Conservation (phyloP, 225 moss, liverwort and hornwort species). For the Sphagnum tenellum region DNA sequence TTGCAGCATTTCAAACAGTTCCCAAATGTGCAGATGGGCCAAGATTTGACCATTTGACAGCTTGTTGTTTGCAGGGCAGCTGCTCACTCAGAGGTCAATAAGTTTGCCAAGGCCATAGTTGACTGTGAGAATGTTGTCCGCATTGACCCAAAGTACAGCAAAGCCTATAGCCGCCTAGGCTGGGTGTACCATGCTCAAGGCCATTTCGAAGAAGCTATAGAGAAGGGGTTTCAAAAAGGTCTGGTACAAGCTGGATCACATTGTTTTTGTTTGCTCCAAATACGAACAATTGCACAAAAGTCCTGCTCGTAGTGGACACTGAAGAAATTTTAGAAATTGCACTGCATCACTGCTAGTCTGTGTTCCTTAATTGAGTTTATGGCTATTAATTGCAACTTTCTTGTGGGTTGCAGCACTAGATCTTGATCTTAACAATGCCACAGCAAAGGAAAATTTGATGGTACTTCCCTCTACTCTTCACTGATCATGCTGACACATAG, state of each 20-base stretch:
- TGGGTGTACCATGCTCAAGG: conserved; percentile 47
- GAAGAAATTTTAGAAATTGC: no score
- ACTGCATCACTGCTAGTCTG: no score
- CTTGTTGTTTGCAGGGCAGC: conserved; percentile 36
- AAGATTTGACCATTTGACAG: not conserved
- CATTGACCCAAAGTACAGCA: conserved; percentile 42
- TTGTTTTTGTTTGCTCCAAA: not conserved
- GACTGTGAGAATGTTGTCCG: conserved; percentile 52
- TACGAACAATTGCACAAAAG: no score
- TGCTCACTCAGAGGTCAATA: conserved; percentile 44
- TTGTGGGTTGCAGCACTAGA: conserved; percentile 27
- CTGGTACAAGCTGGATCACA: not conserved
- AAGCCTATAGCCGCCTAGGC: conserved; percentile 57
- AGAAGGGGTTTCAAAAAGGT: conserved; percentile 52
- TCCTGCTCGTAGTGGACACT: not conserved
- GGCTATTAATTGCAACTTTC: no score
- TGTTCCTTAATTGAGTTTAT: no score
- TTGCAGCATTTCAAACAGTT: not conserved
- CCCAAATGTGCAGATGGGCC: not conserved
- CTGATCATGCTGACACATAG: no score
- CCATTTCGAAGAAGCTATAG: conserved; percentile 41
- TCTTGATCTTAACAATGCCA: conserved; percentile 37
- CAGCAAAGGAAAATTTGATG: conserved; percentile 39
- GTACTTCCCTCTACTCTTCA: conserved; percentile 5
- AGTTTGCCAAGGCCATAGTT: conserved; percentile 45